Evolutionary conservation across 805 yeast species (phyloP).

Genomic region (Komagataella populi): DNA sequence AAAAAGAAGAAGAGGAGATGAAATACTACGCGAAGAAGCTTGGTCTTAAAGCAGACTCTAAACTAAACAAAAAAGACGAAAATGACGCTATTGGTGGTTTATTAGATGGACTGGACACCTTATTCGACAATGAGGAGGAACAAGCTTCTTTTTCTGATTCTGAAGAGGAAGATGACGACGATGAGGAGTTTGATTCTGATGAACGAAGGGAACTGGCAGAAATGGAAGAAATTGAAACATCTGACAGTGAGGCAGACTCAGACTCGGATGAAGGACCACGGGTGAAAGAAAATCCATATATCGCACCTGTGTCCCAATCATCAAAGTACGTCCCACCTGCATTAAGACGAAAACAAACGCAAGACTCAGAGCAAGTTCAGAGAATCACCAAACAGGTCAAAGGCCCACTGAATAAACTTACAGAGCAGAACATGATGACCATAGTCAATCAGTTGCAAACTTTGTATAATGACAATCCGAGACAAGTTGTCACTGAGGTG

Average conservation of each 20-base stretch:
- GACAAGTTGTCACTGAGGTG: conserved; percentile 67
- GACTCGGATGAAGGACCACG: conserved; percentile 15
- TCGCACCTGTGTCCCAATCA: conserved; percentile 36
- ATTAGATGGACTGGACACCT: conserved; percentile 58
- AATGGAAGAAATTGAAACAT: conserved; percentile 17
- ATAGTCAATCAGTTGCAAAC: conserved; percentile 58
- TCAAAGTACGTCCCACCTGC: conserved; percentile 79
- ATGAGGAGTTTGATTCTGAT: conserved; percentile 16
- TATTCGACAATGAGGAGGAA: conserved; percentile 19
- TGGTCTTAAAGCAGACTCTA: conserved; percentile 47
- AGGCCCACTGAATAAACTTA: conserved; percentile 76
- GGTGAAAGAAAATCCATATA: conserved; percentile 60
- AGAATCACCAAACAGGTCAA: conserved; percentile 53
- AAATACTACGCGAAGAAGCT: conserved; percentile 72
- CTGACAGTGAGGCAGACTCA: conserved; percentile 11
- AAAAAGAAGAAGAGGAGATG: conserved; percentile 65
- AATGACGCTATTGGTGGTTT: conserved; percentile 77
- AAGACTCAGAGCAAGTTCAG: conserved; percentile 23
- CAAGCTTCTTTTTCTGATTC: not conserved
- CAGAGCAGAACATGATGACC: conserved; percentile 68
- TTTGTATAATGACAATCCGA: conserved; percentile 51
- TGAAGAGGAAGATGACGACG: conserved; percentile 5
- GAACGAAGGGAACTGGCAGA: conserved; percentile 16
- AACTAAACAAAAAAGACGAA: conserved; percentile 37
- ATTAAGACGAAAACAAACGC: conserved; percentile 39